Evolutionary conservation across 331 rosid genomes (phyloP), one percentile per base, ranked within the genome.

Genomic region (Spiraea crenata): DNA sequence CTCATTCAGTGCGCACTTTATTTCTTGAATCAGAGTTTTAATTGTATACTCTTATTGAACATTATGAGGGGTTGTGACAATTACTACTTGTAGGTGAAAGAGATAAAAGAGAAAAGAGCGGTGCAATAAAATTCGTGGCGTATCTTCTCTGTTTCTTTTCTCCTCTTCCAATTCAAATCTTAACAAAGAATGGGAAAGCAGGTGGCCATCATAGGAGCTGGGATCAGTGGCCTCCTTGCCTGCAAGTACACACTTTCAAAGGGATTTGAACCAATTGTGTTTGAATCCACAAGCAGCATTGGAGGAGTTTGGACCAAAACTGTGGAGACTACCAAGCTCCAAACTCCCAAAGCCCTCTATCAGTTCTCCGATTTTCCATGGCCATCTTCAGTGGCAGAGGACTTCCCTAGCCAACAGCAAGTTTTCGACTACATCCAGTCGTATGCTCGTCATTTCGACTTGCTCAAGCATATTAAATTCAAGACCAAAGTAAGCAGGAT

Each of bases 341-440:
- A 90, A 64, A 88, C 92, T 31, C 90, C 96, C 1, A 88, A 75
- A 72, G 6, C 46, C 3, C 0, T 16, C 0, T 90, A 41, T 46
- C 88, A 77, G 49, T 90, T 90, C 85, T 88, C 95, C 0, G 90
- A 90, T 81, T 86, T 85, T 49, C 85, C 93, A 12, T 88, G 96
- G 96, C 95, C 95, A 1, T 34, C 85, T 39, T 84, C 90, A 0
- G 88, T 84, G 37, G 41, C 67, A 0, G 59, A 73, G 15, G 88
- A 72, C 3, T 81, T 80, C 11, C 96, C 93, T 0, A 45, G 58
- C 57, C 80, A 84, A 0, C 42, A 69, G 37, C 82, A 82, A 57
- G 91, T 90, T 2, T 65, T 82, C 0, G 64, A 76, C 4, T 90
- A 90, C 41, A 25, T 87, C 15, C 42, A 65, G 51, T 69, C 82